A percentile compares a stretch with the other conserved stretches of the same genome.
These are phyloP conservation scores for Intubia oerlemansii DNA, from an alignment of 2,329 filamentous ascomycete genomes.

Conservation along the genomic window DNA sequence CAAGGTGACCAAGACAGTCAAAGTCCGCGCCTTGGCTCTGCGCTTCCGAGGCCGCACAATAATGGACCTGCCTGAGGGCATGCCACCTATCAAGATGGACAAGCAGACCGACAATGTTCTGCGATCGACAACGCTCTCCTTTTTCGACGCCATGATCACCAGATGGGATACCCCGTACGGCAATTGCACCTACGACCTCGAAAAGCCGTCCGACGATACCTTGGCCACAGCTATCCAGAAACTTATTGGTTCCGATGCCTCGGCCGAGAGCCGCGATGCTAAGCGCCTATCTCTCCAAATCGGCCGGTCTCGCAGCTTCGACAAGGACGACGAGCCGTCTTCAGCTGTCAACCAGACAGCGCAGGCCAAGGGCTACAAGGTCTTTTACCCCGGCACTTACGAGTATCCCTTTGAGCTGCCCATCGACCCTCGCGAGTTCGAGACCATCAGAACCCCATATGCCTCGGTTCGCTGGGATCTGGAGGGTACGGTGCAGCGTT, in stretches of 20 bases:
- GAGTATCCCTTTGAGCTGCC: constrained; percentile 65
- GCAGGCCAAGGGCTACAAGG: constrained; percentile 54
- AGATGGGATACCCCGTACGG: constrained; percentile 39
- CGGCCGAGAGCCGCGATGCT: no score
- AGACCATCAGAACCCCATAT: constrained; percentile 73
- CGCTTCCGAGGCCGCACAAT: no score
- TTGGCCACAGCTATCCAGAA: background rate
- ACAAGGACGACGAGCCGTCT: constrained; percentile 33
- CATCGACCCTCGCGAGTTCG: constrained; percentile 70
- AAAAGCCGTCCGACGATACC: constrained; percentile 15
- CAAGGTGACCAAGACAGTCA: constrained; percentile 69
- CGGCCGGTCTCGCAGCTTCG: no score
- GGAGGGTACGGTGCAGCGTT: constrained; percentile 65
- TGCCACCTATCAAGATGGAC: constrained; percentile 66
- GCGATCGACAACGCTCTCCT: constrained; percentile 73
- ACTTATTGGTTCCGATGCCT: no score
- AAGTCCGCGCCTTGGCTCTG: constrained; percentile 85
- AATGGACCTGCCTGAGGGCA: no score
- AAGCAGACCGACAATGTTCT: constrained; percentile 71
- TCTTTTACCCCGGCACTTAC: constrained; percentile 55
- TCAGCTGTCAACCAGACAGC: background rate
- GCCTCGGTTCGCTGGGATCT: constrained; percentile 77
- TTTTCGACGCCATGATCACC: constrained; percentile 62
- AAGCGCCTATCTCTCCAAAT: no score
- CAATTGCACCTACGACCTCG: constrained; percentile 35